Conservation (phyloP, 1,284 basidiomycete species). For the Chalciporus sp. region DNA sequence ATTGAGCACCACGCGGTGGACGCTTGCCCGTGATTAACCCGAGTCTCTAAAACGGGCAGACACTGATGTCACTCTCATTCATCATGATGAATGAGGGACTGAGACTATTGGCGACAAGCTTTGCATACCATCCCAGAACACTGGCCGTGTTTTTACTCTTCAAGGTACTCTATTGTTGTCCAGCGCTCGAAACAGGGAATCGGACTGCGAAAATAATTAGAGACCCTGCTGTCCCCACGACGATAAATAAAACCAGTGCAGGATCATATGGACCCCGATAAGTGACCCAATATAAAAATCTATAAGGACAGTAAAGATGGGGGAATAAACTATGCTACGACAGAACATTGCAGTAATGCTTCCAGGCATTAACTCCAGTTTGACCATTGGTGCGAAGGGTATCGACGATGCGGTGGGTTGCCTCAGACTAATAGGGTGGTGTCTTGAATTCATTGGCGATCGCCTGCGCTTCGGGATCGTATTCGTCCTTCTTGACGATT, state of each 20-base stretch:
- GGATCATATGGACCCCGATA: not conserved
- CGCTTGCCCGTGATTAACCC: no score
- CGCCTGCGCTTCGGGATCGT: conserved; percentile 58
- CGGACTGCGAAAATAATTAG: no score
- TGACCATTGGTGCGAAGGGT: not conserved
- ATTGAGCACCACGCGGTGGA: no score
- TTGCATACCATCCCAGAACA: no score
- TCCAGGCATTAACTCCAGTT: not conserved
- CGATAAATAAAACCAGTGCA: not conserved
- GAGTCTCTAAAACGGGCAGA: no score
- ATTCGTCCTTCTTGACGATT: conserved; percentile 42
- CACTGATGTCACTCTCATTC: no score
- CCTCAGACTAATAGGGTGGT: conserved; percentile 47
- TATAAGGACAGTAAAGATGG: not conserved
- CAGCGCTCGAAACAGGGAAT: no score
- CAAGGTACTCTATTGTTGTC: no score
- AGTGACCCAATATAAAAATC: not conserved
- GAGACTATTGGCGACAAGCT: no score
- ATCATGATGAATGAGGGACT: no score
- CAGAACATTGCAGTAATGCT: not conserved
- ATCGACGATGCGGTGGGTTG: not conserved
- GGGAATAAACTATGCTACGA: not conserved
- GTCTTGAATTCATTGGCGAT: conserved; percentile 65
- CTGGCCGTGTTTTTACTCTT: no score
- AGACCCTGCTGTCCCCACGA: not conserved